These are phyloP conservation scores for Citrus inodora DNA, from an alignment of 345 rosid genomes.

Conservation along the genomic window DNA sequence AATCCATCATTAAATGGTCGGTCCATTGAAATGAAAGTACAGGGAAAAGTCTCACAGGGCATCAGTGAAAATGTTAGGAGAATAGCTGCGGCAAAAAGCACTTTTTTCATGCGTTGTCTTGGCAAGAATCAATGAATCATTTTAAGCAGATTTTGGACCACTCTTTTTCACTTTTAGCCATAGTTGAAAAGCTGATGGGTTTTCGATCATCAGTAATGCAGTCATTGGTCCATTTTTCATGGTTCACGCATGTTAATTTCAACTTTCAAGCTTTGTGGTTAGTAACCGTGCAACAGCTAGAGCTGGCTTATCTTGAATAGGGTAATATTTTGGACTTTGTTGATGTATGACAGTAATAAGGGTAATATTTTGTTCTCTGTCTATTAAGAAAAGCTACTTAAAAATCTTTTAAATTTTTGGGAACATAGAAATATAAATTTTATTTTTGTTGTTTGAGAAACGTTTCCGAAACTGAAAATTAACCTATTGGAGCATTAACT, in stretches of 20 bases:
- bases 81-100: neutral
- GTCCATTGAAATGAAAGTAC: neutral
- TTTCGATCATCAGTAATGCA: neutral
- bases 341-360: neutral
- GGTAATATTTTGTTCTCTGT: no score
- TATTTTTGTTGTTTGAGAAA: neutral
- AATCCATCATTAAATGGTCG: neutral
- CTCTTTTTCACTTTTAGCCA: neutral
- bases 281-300: no score
- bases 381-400: no score
- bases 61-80: neutral
- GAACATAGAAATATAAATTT: no score
- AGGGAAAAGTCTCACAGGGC: no score
- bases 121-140: neutral
- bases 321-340: neutral
- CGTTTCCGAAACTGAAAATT: neutral
- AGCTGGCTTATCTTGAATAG: neutral
- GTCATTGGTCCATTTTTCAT: neutral
- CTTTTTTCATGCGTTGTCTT: neutral
- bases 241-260: neutral
- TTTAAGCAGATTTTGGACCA: neutral
- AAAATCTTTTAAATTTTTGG: no score
- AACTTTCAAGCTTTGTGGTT: neutral
- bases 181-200: neutral
- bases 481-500: neutral